These are phyloP conservation scores for Saccharum officinarum DNA, from an alignment of 176 grass and related monocot genomes.

Conservation along the genomic window DNA sequence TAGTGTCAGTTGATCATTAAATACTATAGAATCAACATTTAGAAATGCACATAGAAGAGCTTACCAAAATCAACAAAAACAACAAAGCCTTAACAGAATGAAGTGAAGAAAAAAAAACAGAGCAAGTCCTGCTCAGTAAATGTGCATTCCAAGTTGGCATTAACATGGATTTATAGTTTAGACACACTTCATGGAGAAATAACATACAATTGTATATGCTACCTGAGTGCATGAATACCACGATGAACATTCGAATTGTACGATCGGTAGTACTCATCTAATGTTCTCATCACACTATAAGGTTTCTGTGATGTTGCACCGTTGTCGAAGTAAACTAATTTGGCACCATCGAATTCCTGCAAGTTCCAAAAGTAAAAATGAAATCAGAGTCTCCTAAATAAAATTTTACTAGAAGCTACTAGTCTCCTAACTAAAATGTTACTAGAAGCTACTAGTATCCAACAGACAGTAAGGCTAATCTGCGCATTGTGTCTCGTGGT, in stretches of 20 bases:
- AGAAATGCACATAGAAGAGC: neutral
- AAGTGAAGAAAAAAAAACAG: neutral
- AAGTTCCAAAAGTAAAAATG: slow-evolving; percentile 21
- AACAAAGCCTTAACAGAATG: neutral
- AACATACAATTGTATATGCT: slow-evolving; percentile 8
- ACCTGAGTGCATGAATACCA: slow-evolving; percentile 86
- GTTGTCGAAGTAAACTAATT: slow-evolving; percentile 92
- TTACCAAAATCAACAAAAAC: neutral
- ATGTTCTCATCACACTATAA: slow-evolving; percentile 57
- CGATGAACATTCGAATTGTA: slow-evolving; percentile 97
- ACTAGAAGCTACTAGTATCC: neutral
- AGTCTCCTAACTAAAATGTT: neutral
- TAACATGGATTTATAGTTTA: neutral
- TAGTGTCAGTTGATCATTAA: neutral
- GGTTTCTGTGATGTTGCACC: slow-evolving; percentile 92
- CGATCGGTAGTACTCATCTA: slow-evolving; percentile 70
- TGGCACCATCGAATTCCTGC: slow-evolving; percentile 70
- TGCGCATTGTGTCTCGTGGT: neutral
- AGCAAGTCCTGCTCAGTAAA: neutral
- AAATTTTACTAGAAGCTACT: neutral
- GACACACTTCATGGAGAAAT: neutral
- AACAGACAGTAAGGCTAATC: neutral
- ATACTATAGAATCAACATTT: slow-evolving; percentile 7
- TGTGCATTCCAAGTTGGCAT: neutral
- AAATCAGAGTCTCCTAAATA: neutral